Percentiles rank a stretch among this genome's conserved stretches.
These are phyloP conservation scores for Lentinula boryana DNA, from an alignment of 768 basidiomycete genomes.

Conservation along the genomic window DNA sequence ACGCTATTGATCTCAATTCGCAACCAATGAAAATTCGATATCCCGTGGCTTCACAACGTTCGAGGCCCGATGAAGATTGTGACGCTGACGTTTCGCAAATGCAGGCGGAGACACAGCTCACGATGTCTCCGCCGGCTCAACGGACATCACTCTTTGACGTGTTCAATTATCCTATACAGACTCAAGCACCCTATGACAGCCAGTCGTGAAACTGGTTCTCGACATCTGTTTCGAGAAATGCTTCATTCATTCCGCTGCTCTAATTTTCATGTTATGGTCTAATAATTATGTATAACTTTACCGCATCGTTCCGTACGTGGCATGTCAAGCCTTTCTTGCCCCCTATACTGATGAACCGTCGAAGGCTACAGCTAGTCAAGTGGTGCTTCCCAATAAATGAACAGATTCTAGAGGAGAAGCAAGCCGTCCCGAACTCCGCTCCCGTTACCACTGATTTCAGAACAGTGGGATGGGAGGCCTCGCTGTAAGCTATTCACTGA, in stretches of 20 bases:
- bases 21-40: background rate
- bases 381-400: background rate
- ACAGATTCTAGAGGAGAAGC: background rate
- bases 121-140: background rate
- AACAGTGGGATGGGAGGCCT: background rate
- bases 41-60: background rate
- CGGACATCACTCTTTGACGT: background rate
- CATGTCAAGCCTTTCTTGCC: background rate
- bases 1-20: background rate
- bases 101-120: background rate
- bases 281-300: background rate
- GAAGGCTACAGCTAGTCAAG: background rate
- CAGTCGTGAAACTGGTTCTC: background rate
- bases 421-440: background rate
- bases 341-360: background rate
- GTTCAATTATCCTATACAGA: slow-evolving; percentile 1
- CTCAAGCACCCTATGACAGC: slow-evolving; percentile 5
- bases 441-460: too few species aligned
- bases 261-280: background rate
- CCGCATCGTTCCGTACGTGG: background rate
- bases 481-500: too few species aligned
- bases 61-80: background rate
- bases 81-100: slow-evolving; percentile 1
- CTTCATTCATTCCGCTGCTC: background rate
- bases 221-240: background rate